These are phyloP conservation scores for Parathielavia appendiculata DNA, from an alignment of 495 filamentous ascomycete genomes.

Conservation along the genomic window DNA sequence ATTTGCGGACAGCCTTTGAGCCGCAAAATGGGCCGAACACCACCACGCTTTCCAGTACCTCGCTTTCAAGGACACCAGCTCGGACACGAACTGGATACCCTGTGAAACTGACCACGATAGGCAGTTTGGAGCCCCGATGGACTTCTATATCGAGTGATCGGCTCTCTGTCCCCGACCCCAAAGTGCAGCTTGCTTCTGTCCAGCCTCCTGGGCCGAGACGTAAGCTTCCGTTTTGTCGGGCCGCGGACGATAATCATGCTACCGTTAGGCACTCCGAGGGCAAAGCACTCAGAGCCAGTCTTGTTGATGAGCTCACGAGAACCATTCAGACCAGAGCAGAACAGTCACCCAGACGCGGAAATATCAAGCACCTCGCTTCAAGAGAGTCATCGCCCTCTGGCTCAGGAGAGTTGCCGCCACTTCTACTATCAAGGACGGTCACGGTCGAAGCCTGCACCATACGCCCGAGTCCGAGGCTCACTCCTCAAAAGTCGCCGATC, in stretches of 20 bases:
- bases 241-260: neutral
- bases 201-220: neutral
- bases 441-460: conserved; percentile 16
- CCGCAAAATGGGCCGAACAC: neutral
- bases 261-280: neutral
- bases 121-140: too few species aligned
- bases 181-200: too few species aligned
- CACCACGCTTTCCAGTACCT: neutral
- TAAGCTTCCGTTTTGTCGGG: too few species aligned
- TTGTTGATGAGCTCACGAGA: neutral
- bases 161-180: too few species aligned
- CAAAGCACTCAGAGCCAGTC: neutral
- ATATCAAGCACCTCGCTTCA: neutral
- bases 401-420: neutral
- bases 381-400: neutral
- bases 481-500: too few species aligned
- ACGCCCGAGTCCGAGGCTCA: neutral
- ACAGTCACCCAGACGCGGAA: neutral
- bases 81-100: too few species aligned
- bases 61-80: neutral
- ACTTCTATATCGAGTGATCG: too few species aligned
- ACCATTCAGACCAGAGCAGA: neutral
- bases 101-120: too few species aligned
- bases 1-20: conserved; percentile 35
- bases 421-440: conserved; percentile 12